phyloP scores from a whole-genome alignment of 2,329 filamentous ascomycete species.

The Orbilia quercus region DNA sequence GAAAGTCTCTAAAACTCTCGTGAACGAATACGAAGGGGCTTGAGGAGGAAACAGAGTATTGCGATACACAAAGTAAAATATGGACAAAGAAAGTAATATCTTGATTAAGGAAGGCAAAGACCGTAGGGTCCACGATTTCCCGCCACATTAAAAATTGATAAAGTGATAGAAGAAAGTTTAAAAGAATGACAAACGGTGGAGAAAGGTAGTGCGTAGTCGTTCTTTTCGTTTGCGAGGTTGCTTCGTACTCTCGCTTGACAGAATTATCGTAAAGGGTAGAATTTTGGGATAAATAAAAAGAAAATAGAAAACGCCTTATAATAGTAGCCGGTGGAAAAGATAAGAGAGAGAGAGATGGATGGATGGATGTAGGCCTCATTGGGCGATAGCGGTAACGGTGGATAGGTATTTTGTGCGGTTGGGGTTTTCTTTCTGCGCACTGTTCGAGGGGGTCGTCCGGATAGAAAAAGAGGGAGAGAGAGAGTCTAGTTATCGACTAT shows the following conservation, averaged over 20 bases:
- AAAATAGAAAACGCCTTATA: conserved; percentile 46
- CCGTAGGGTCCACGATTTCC: conserved; percentile 25
- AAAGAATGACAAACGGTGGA: background rate
- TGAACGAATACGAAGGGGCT: background rate
- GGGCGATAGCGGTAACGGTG: conserved; percentile 7
- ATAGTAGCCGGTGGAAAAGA: conserved; percentile 19
- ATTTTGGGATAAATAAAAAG: conserved; percentile 32
- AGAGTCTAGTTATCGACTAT: conserved; percentile 52
- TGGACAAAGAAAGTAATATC: conserved; percentile 46
- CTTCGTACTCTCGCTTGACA: background rate
- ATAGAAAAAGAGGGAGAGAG: conserved; percentile 8
- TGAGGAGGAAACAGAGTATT: background rate
- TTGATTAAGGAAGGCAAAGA: conserved; percentile 33
- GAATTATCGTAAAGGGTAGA: conserved; percentile 35
- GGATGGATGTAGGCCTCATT: conserved; percentile 14
- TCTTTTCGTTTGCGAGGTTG: conserved; percentile 6
- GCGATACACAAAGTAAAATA: conserved; percentile 18
- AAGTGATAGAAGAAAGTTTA: background rate
- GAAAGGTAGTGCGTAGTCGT: background rate
- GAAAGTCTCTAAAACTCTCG: background rate
- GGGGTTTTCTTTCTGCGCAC: conserved; percentile 1
- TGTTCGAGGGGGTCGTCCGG: conserved; percentile 10
- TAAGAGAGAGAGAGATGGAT: conserved; percentile 31
- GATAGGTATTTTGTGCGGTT: conserved; percentile 7
- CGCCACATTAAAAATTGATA: conserved; percentile 41